Base-by-base conservation (phyloP, 257 asterid genomes). In the Nicotiana attenuata region DNA sequence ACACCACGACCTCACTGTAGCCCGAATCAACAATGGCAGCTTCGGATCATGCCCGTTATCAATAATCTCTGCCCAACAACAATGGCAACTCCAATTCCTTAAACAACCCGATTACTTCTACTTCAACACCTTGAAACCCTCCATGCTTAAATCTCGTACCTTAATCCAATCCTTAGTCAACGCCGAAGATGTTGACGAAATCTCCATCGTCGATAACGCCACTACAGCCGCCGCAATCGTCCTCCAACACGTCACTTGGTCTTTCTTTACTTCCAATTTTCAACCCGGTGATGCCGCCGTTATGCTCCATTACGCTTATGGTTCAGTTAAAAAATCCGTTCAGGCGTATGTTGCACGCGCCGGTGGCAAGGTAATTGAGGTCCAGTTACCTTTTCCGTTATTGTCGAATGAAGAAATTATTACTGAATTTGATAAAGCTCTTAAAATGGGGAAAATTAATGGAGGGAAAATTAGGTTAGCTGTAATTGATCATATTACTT, bases 11-110 rank as follows among this genome's bases (percentile, higher is more conserved):
- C 87, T 92, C 0, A 3, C 87, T 10, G 10, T 90, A 22, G 94
- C 98, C 41, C 97, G 97, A 67, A 89, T 95, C 35, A 95, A 93
- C 90, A 95, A 95, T 89, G 98, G 96, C 80, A 94, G 97, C 89
- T 91, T 95, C 87, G 98, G 98, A 22, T 89, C 94, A 85, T 95
- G 97, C 84, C 98, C 98, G 3, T 85, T 91, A 80, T 66, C 98
- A 80, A 78, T 95, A 81, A 87, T 93, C 87, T 85, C 95, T 73
- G 93, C 93, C 85, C 98, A 95, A 82, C 91, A 86, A 65, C 87
- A 89, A 77, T 91, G 92, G 88, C 98, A 91, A 86, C 92, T 91
- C 76, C 86, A 66, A 78, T 87, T 85, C 92, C 97, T 95, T 83
- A 89, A 91, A 83, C 97, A 95, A 14, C 98, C 98, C 28, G 98